Conservation (phyloP, 2,329 filamentous ascomycete species). For the Microcyclosporella mali region DNA sequence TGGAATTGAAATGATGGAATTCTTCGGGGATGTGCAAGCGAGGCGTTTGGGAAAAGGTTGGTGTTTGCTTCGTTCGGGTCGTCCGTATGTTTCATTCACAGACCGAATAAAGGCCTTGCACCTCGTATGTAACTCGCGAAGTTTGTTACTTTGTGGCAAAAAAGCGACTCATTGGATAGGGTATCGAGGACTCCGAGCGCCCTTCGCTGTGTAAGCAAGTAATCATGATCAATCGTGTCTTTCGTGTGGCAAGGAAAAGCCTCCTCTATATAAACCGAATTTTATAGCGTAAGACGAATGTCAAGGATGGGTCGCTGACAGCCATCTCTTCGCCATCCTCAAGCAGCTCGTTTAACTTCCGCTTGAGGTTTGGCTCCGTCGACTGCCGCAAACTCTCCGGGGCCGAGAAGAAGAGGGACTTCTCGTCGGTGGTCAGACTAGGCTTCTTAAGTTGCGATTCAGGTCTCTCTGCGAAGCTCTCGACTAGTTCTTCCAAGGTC, state of each 20-base stretch:
- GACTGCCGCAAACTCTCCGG: slow-evolving; percentile 76
- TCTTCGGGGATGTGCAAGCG: background rate
- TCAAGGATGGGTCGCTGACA: slow-evolving; percentile 86
- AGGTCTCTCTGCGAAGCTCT: slow-evolving; percentile 72
- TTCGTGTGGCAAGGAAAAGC: background rate
- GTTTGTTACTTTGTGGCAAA: too few relatives aligned
- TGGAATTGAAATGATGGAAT: slow-evolving; percentile 20
- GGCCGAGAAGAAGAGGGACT: slow-evolving; percentile 83
- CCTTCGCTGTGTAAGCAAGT: slow-evolving; percentile 1
- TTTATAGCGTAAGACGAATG: slow-evolving; percentile 59
- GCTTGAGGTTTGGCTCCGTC: slow-evolving; percentile 73
- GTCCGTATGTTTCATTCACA: too few relatives aligned
- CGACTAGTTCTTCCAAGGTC: slow-evolving; percentile 78
- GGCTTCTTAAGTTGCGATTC: slow-evolving; percentile 94
- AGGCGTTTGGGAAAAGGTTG: background rate
- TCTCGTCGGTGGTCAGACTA: slow-evolving; percentile 71
- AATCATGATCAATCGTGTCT: background rate
- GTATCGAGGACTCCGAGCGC: too few relatives aligned
- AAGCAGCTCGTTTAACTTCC: slow-evolving; percentile 71
- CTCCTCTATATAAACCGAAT: slow-evolving; percentile 29
- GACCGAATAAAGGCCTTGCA: too few relatives aligned
- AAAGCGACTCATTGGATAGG: too few relatives aligned
- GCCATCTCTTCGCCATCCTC: slow-evolving; percentile 78
- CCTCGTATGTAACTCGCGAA: too few relatives aligned
- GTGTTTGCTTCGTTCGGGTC: too few relatives aligned